Percentiles rank a stretch among this genome's conserved stretches.
Conservation (phyloP, 805 yeast genomes). For the Starmerella sp. region DNA sequence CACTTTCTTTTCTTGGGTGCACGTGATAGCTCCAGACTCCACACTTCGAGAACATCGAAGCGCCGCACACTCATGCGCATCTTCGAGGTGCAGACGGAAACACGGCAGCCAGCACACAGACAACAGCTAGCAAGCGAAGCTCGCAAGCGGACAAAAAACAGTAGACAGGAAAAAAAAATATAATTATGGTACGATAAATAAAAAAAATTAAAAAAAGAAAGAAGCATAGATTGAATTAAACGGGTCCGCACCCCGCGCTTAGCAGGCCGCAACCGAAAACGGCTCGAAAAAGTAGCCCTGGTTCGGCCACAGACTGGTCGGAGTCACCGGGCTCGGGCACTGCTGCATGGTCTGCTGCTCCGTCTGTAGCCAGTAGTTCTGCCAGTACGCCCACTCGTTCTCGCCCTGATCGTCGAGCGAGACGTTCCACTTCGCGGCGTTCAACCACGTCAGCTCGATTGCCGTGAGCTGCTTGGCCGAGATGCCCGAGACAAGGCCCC, state of each 20-base stretch:
- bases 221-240: neutral
- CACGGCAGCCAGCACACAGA: neutral
- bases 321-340: constrained; percentile 10
- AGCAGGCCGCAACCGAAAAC: constrained; percentile 17
- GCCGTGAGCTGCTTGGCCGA: constrained; percentile 47
- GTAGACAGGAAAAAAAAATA: too few species aligned
- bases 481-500: constrained; percentile 93
- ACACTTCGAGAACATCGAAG: too few species aligned
- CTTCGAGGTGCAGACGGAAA: neutral
- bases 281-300: constrained; percentile 8
- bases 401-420: constrained; percentile 9
- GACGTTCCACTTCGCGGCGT: constrained; percentile 15
- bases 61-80: neutral
- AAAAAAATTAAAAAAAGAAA: neutral
- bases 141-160: too few species aligned
- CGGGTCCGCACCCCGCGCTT: neutral
- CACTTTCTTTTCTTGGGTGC: too few species aligned
- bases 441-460: constrained; percentile 62
- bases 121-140: too few species aligned
- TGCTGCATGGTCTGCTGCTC: constrained; percentile 4
- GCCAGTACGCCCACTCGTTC: constrained; percentile 19
- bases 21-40: too few species aligned
- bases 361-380: constrained; percentile 14
- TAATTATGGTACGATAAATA: neutral
- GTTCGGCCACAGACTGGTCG: constrained; percentile 3